Evolutionary conservation across 2,329 filamentous ascomycete species (phyloP).

Genomic region (Xylariomycetidae sp.): DNA sequence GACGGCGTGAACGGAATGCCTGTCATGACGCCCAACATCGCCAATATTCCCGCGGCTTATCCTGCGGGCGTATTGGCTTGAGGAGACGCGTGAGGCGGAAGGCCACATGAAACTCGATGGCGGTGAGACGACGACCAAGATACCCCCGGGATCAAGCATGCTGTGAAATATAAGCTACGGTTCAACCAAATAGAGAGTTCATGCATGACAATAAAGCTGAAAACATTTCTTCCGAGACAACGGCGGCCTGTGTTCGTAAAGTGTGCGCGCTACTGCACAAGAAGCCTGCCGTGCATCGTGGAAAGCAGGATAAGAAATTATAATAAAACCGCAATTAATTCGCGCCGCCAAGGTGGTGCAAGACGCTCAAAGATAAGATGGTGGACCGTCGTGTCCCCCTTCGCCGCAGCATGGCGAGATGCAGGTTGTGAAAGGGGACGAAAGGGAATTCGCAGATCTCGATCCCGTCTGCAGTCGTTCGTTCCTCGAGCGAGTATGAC

Average conservation of each 20-base stretch:
- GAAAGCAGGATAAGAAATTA: too few relatives aligned
- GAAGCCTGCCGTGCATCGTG: too few relatives aligned
- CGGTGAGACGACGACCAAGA: too few relatives aligned
- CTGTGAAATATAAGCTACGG: too few relatives aligned
- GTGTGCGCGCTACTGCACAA: too few relatives aligned
- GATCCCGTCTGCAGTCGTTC: slow-evolving; percentile 12
- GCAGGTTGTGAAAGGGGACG: background rate
- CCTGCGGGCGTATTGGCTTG: slow-evolving; percentile 37
- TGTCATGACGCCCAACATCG: slow-evolving; percentile 34
- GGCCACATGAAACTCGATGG: slow-evolving; percentile 1
- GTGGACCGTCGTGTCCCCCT: background rate
- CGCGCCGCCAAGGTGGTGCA: too few relatives aligned
- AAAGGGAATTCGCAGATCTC: slow-evolving; percentile 16
- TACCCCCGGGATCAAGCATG: too few relatives aligned
- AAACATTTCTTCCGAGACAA: too few relatives aligned
- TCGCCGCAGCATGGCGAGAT: background rate
- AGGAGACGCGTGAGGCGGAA: slow-evolving; percentile 1
- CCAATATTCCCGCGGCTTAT: slow-evolving; percentile 40
- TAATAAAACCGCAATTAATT: too few relatives aligned
- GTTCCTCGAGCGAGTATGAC: slow-evolving; percentile 1
- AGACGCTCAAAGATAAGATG: slow-evolving; percentile 1
- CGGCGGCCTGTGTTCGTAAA: too few relatives aligned
- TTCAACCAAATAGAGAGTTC: too few relatives aligned
- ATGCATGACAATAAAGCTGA: too few relatives aligned
- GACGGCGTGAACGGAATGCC: slow-evolving; percentile 39